These are phyloP conservation scores for Colletotrichum sublineola DNA, from an alignment of 2,329 filamentous ascomycete genomes.

Conservation along the genomic window DNA sequence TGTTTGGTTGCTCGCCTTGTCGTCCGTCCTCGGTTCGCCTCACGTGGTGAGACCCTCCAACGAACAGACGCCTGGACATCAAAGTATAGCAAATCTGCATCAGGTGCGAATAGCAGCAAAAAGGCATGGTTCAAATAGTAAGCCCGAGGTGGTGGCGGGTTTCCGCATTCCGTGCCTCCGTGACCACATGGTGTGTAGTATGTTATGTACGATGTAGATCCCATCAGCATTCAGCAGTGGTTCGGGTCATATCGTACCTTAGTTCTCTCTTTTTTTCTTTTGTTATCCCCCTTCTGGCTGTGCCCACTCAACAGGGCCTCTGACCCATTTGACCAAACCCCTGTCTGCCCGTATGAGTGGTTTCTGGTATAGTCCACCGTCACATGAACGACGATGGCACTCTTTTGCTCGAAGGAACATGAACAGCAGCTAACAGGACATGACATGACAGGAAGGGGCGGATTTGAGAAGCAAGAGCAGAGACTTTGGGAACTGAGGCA, in stretches of 20 bases:
- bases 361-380: background rate
- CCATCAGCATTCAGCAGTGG: background rate
- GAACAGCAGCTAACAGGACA: background rate
- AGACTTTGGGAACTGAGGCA: background rate
- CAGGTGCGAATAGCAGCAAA: background rate
- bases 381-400: background rate
- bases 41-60: conserved; percentile 30
- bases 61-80: conserved; percentile 5
- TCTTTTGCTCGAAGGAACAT: background rate
- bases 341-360: background rate
- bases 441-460: background rate
- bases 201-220: background rate
- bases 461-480: background rate
- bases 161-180: conserved; percentile 35
- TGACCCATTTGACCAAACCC: background rate
- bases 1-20: conserved; percentile 21
- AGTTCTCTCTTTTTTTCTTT: no score
- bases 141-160: conserved; percentile 8
- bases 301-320: background rate
- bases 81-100: background rate
- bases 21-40: conserved; percentile 29
- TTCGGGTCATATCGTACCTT: background rate
- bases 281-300: background rate
- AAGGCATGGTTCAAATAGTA: background rate
- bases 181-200: conserved; percentile 3